Evolutionary conservation across 371 early-diverging fungal genomes (phyloP), one percentile per base, ranked within the genome.

Genomic region (Lichtheimia corymbifera): DNA sequence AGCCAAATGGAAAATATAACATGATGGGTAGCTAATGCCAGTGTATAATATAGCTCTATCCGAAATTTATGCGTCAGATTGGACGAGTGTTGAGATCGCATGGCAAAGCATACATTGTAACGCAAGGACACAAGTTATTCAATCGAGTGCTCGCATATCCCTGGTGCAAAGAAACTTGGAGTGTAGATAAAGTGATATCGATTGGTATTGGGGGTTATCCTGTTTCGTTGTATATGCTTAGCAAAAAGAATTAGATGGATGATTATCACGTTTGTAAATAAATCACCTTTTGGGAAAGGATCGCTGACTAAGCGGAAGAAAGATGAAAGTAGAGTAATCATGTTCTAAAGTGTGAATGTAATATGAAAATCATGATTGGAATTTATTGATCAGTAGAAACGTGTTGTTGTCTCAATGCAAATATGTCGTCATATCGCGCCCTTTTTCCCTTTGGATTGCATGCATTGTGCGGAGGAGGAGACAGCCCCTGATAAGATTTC

Each of bases 61-160:
- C 80, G 1, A 72, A 70, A 56, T 74, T 80, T 30, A 67, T 80
- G 58, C 65, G 67, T 18, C 65, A 76, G 47, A 72, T 80, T 61
- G 53, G 61, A 14, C 49, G 61, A 52, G 64, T 73, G n/a, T 42
- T 76, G 25, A 69, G 58, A 11, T 50, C 59, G 30, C 45, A 61
- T 18, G 77, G 77, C 18, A 71, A 73, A 35, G 80, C 77, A n/a
- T 71, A 71, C 49, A 70, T 80, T 57, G 73, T 80, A 2, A 71
- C 75, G n/a, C 80, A 80, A 59, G 77, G 75, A 0, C 70, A 58
- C 9, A 80, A 76, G 41, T 49, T 80, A 9, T 65, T 80, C 63
- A 67, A 71, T 18, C 58, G 70, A 42, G 70, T 72, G n/a, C 40
- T 80, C 20, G 65, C 22, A 4, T 76, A 80, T 58, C 61, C 63